phyloP scores from a whole-genome alignment of 2,329 filamentous ascomycete species.

The Xylaria sp. region DNA sequence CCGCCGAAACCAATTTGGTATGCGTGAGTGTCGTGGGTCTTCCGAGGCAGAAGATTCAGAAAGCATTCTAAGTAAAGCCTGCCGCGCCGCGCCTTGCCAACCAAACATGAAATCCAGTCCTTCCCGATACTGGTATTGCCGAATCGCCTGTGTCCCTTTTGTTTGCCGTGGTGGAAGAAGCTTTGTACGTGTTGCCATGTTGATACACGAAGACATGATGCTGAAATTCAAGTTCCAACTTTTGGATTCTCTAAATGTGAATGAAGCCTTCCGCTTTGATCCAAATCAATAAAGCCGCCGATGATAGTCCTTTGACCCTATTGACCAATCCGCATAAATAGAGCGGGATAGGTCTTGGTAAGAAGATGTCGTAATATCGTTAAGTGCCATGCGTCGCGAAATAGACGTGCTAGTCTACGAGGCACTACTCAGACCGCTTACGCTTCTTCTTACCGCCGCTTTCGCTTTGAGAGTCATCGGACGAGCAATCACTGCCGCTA shows the following conservation, averaged over 20 bases:
- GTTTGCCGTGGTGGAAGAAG: conserved; percentile 43
- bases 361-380: conserved; percentile 51
- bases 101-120: conserved; percentile 29
- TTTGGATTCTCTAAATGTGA: conserved; percentile 45
- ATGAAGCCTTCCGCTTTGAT: conserved; percentile 31
- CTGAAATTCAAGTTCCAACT: conserved; percentile 46
- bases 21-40: conserved; percentile 35
- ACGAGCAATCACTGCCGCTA: conserved; percentile 64
- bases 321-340: conserved; percentile 41
- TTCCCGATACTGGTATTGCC: conserved; percentile 29
- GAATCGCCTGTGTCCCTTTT: conserved; percentile 33
- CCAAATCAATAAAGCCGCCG: conserved; percentile 28
- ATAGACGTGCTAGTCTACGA: conserved; percentile 34
- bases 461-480: conserved; percentile 56
- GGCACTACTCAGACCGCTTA: conserved; percentile 68
- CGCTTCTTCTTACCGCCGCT: conserved; percentile 73
- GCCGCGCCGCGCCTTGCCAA: conserved; percentile 38
- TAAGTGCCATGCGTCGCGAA: conserved; percentile 43
- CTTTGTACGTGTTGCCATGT: conserved; percentile 43
- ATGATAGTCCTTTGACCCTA: conserved; percentile 36
- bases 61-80: conserved; percentile 37
- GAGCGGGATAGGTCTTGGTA: conserved; percentile 37
- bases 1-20: conserved; percentile 33
- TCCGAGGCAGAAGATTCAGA: conserved; percentile 37
- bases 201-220: conserved; percentile 52